Base-by-base conservation (phyloP, 441 rosid species). In the Gossypium davidsonii region DNA sequence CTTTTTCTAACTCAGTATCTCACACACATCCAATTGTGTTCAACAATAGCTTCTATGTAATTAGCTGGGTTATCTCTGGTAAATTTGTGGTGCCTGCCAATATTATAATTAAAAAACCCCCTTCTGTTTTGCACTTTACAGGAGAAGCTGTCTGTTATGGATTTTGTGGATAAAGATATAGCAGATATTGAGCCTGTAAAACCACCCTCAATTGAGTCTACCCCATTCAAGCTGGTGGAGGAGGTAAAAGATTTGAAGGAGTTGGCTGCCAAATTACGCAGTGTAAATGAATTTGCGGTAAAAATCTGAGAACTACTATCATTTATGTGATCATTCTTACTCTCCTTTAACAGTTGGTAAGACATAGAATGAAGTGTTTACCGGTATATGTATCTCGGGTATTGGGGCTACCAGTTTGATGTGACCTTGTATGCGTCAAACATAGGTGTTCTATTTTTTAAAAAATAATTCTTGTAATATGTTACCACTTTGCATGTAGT, bases 241-340 rank as follows among this genome's bases (percentile, higher is more conserved):
- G 90, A 90, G 52, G 92, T 92, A 59, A 85, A 88, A 77, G 94
- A 89, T 83, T 84, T 94, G 73, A 83, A 92, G 84, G 90, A 84
- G 72, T 68, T 94, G 78, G 96, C 86, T 31, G 83, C 88, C 49
- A 92, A 87, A 78, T 78, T 94, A 79, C 83, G 78, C 26, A 63
- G 34, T 39, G 93, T 82, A 3, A 72, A 84, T 57, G 98, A 92
- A 77, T 91, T 92, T 88, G 94, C 96, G 82, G 99, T 94, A 84
- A 88, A 53, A 48, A 46, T 60, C 72, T 25, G 69, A 86, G 21
- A 26, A 56, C 64, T 73, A 20, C 3, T 67, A 25, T n/a, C 4
- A 15, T 67, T 28, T 46, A 34, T 20, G 62, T 44, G 63, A 17
- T 48, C 25, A 70, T 25, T 49, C 21, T 7, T 37, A 37, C 42